phyloP scores from a whole-genome alignment of 2,329 filamentous ascomycete genomes.

The Daldinia sp. region DNA sequence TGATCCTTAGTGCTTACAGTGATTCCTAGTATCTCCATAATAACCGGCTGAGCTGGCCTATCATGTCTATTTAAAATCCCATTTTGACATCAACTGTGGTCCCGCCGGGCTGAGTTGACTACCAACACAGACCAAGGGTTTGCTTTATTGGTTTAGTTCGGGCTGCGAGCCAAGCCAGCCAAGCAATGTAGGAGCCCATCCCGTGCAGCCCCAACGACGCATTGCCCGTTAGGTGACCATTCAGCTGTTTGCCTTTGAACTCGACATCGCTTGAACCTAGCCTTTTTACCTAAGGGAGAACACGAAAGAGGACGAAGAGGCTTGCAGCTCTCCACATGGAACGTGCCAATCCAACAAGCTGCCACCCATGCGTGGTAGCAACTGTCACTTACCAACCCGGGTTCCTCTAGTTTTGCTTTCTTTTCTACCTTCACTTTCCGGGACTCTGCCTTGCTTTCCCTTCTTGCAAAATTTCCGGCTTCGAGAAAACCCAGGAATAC shows the following conservation, averaged over 20 bases:
- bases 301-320: constrained; percentile 11
- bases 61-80: constrained; percentile 9
- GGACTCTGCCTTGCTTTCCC: background rate
- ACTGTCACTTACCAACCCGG: constrained; percentile 10
- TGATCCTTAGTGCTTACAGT: constrained; percentile 19
- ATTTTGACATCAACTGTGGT: background rate
- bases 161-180: constrained; percentile 5
- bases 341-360: constrained; percentile 8
- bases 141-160: constrained; percentile 5
- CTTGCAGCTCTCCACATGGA: constrained; percentile 13
- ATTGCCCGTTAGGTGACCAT: background rate
- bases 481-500: background rate
- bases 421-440: constrained; percentile 3
- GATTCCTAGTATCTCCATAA: constrained; percentile 11
- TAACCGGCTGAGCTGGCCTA: constrained; percentile 10
- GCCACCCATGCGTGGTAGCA: constrained; percentile 11
- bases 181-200: constrained; percentile 6
- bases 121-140: constrained; percentile 10
- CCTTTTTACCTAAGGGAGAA: constrained; percentile 4
- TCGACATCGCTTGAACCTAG: background rate
- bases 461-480: background rate
- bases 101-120: background rate
- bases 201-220: constrained; percentile 13
- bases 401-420: constrained; percentile 5
- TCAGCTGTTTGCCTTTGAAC: constrained; percentile 3